Conservation (phyloP, 495 filamentous ascomycete species). For the Venustampulla echinocandica region DNA sequence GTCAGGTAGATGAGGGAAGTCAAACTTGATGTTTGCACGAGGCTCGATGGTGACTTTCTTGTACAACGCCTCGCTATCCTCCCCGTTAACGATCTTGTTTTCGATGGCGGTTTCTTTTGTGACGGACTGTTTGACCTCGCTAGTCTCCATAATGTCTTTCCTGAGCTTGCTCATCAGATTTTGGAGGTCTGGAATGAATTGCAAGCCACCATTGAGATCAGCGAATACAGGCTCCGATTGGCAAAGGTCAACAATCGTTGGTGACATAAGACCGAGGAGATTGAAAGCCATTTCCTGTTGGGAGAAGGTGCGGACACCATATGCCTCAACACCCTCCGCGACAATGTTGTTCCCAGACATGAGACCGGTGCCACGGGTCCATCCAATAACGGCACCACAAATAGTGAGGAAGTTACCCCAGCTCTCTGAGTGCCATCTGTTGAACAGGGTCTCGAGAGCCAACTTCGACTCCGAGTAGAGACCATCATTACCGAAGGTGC, state of each 20-base stretch:
- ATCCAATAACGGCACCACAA: conserved; percentile 96
- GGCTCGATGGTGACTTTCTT: conserved; percentile 88
- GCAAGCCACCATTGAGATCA: conserved; percentile 93
- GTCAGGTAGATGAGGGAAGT: conserved; percentile 81
- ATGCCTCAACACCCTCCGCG: conserved; percentile 90
- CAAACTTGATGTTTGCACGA: conserved; percentile 93
- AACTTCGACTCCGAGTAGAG: conserved; percentile 98
- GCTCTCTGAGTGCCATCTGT: conserved; percentile 94
- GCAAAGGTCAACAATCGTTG: conserved; percentile 88
- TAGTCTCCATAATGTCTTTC: conserved; percentile 86
- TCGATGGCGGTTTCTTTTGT: conserved; percentile 94
- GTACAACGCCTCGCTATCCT: conserved; percentile 83
- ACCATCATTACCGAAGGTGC: conserved; percentile 96
- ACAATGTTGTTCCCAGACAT: conserved; percentile 99
- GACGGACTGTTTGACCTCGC: conserved; percentile 86
- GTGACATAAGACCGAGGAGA: conserved; percentile 90
- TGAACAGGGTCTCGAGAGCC: conserved; percentile 94
- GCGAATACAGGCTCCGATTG: conserved; percentile 93
- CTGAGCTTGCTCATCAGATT: conserved; percentile 82
- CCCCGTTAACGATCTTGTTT: conserved; percentile 95
- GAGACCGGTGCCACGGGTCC: conserved; percentile 95
- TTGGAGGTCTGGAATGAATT: conserved; percentile 97
- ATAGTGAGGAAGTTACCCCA: conserved; percentile 98
- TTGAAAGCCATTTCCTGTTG: conserved; percentile 99
- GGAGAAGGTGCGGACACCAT: conserved; percentile 95